Base-by-base conservation (phyloP, 352 stramenopile genomes). In the Lagenidium giganteum region DNA sequence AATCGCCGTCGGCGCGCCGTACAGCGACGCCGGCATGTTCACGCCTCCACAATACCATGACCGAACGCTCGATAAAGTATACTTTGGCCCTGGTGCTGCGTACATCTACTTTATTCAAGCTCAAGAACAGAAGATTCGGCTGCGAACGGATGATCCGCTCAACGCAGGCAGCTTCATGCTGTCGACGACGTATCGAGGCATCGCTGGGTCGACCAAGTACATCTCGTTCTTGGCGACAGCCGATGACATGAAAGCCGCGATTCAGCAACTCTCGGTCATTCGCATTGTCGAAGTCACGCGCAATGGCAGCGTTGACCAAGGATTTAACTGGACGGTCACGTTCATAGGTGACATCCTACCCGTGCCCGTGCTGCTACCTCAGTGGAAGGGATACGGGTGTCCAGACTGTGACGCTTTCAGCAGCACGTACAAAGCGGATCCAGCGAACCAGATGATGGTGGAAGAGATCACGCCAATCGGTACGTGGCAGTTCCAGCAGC, bases 1-100 rank as follows among this genome's bases (percentile, higher is more conserved):
- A 3, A 73, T 98, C 23, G 81, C 93, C 4, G 79, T 98, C 1
- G 88, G 89, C 0, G 91, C 93, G 2, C 93, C 93, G 5, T 83
- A 84, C 28, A 83, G 77, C 3, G 76, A 87, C 40, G 70, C 87
- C n/a, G 87, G 93, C 1, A 48, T 59, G 20, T 84, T 83, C 21
- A 47, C 48, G 0, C 39, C 70, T 2, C 46, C 61, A 14, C 44
- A 90, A 46, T 87, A 90, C 26, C 47, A 89, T 35, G 65, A 68
- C 16, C 64, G 43, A 9, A 55, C 64, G 13, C 82, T 87, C 17
- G 81, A 93, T 41, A 58, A 51, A 7, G 38, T 47, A 8, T 93
- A 57, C 46, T 88, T 87, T 17, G 75, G 70, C n/a, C 78, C 69
- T 35, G 82, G 79, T 6, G 72, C 82, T 2, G 79, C 56, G 7